Percentiles rank a stretch among this genome's conserved stretches.
Evolutionary conservation across 2,329 filamentous ascomycete species (phyloP).

Genomic region (Pseudopyricularia javanii): DNA sequence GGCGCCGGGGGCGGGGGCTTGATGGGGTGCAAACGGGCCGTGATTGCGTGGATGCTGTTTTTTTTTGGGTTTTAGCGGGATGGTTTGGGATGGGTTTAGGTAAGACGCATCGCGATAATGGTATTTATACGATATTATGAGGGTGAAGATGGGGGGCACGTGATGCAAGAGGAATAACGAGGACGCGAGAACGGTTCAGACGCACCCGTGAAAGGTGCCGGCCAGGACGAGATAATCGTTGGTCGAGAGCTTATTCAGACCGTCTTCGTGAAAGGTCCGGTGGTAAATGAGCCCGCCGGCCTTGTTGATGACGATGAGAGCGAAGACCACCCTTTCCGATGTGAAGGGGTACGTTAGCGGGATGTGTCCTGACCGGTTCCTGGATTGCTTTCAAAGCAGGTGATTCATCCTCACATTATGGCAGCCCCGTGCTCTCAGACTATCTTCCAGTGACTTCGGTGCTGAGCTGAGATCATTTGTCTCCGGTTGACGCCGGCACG

Average conservation of each 20-base stretch:
- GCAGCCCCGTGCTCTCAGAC: background rate
- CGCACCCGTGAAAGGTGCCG: slow-evolving; percentile 89
- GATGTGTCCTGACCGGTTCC: background rate
- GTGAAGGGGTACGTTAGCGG: background rate
- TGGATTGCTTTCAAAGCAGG: background rate
- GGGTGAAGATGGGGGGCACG: slow-evolving; percentile 14
- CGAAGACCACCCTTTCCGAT: slow-evolving; percentile 91
- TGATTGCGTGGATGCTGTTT: slow-evolving; percentile 57
- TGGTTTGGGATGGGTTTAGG: slow-evolving; percentile 3
- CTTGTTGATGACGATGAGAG: slow-evolving; percentile 97
- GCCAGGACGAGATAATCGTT: slow-evolving; percentile 97
- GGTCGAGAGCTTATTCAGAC: slow-evolving; percentile 74
- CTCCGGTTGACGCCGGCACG: background rate
- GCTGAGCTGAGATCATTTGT: background rate
- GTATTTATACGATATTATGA: background rate
- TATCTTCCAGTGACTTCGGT: background rate
- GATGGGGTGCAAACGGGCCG: slow-evolving; percentile 47
- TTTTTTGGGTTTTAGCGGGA: background rate
- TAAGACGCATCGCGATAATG: slow-evolving; percentile 1
- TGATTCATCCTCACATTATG: background rate
- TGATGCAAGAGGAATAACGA: slow-evolving; percentile 3
- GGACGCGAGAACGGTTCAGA: slow-evolving; percentile 1
- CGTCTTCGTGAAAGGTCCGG: slow-evolving; percentile 78
- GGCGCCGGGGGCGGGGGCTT: slow-evolving; percentile 14
- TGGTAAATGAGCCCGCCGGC: slow-evolving; percentile 94